A percentile compares a stretch with the other conserved stretches of the same genome.
phyloP scores from a whole-genome alignment of 257 asterid genomes.

The Parsonsia alboflavescens region DNA sequence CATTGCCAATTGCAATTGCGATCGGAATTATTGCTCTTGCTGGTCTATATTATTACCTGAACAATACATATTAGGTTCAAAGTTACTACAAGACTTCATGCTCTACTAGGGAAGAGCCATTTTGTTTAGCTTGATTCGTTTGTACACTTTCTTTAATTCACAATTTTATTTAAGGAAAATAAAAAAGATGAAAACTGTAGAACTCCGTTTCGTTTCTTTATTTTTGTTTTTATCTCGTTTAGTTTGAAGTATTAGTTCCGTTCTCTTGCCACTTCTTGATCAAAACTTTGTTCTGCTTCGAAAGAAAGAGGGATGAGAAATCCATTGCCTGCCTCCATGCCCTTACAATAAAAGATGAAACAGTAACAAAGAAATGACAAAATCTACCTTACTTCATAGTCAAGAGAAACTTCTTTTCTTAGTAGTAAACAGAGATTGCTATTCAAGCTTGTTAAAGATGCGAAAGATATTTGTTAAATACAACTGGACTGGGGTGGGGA shows the following conservation, averaged over 20 bases:
- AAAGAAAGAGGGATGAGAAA: not conserved
- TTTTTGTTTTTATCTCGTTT: not conserved
- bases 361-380: not conserved
- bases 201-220: not conserved
- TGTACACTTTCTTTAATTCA: not conserved
- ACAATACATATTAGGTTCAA: slow-evolving; percentile 36
- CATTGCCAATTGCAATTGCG: slow-evolving; percentile 73
- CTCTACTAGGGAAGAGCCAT: not conserved
- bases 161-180: not conserved
- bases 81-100: not conserved
- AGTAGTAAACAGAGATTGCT: no score
- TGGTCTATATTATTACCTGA: slow-evolving; percentile 67
- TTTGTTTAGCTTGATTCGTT: not conserved
- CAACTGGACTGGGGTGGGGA: not conserved
- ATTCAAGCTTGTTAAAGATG: no score
- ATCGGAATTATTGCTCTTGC: slow-evolving; percentile 71
- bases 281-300: not conserved
- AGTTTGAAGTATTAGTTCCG: not conserved
- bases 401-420: no score
- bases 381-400: no score
- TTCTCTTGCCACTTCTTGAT: not conserved
- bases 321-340: no score
- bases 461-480: not conserved
- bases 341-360: no score
- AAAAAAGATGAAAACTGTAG: not conserved